Conservation (phyloP, 495 filamentous ascomycete species). For the Friedmanniomyces simplex region DNA sequence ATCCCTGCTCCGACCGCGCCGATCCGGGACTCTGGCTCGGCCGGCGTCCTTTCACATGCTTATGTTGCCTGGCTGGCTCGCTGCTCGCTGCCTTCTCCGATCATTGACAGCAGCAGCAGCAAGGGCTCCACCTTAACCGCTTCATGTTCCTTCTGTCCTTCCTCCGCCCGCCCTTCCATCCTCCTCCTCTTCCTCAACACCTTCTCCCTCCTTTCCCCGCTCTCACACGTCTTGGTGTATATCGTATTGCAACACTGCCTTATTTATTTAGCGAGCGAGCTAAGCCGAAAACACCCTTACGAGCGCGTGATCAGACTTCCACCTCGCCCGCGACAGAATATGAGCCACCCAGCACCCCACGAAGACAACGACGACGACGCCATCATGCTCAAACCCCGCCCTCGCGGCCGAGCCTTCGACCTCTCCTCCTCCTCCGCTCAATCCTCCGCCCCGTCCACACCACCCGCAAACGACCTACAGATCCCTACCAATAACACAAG, state of each 20-base stretch:
- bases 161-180: too few species aligned
- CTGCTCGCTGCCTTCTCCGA: background rate
- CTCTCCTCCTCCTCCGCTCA: slow-evolving; percentile 20
- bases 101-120: too few species aligned
- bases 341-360: slow-evolving; percentile 14
- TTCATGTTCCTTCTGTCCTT: too few species aligned
- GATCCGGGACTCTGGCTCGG: background rate
- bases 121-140: too few species aligned
- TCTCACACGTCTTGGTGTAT: too few species aligned
- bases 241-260: too few species aligned
- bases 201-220: too few species aligned
- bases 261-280: background rate
- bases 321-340: too few species aligned
- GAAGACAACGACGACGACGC: slow-evolving; percentile 8
- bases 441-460: slow-evolving; percentile 41
- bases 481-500: slow-evolving; percentile 27
- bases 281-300: background rate
- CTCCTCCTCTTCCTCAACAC: too few species aligned
- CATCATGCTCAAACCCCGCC: slow-evolving; percentile 14
- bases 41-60: background rate
- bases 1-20: background rate
- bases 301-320: slow-evolving; percentile 1
- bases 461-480: slow-evolving; percentile 30
- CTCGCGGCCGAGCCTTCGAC: slow-evolving; percentile 14
- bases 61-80: background rate